phyloP scores from a whole-genome alignment of 495 filamentous ascomycete species.

The Neurospora sublineolata region DNA sequence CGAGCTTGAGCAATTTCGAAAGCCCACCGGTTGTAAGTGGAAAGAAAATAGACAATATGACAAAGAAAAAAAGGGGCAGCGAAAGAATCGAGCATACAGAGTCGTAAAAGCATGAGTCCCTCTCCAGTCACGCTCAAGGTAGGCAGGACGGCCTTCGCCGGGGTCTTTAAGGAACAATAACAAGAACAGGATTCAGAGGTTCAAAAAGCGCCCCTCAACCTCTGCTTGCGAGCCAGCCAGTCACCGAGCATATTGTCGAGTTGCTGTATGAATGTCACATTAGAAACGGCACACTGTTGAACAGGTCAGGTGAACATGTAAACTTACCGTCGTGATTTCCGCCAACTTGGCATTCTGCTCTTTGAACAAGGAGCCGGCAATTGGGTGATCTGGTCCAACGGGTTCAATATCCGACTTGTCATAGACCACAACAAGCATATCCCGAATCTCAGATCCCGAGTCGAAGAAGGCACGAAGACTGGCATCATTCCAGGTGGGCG shows the following conservation, averaged over 20 bases:
- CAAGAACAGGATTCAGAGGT: background rate
- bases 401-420: conserved; percentile 74
- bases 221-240: conserved; percentile 60
- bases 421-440: conserved; percentile 82
- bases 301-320: background rate
- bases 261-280: conserved; percentile 34
- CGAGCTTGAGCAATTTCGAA: background rate
- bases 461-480: conserved; percentile 82
- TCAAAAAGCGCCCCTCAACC: conserved; percentile 34
- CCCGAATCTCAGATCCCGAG: conserved; percentile 79
- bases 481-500: conserved; percentile 69
- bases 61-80: background rate
- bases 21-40: background rate
- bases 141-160: background rate
- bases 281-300: conserved; percentile 5
- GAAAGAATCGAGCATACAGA: background rate
- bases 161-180: background rate
- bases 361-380: conserved; percentile 68
- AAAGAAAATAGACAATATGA: background rate
- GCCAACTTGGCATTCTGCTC: conserved; percentile 72
- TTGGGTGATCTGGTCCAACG: conserved; percentile 68
- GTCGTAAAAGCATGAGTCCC: background rate
- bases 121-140: background rate
- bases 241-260: conserved; percentile 78
- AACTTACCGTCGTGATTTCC: conserved; percentile 65